Percentiles rank a stretch among this genome's conserved stretches.
Conservation (phyloP, 2,329 filamentous ascomycete genomes). For the Fonsecaea multimorphosa region DNA sequence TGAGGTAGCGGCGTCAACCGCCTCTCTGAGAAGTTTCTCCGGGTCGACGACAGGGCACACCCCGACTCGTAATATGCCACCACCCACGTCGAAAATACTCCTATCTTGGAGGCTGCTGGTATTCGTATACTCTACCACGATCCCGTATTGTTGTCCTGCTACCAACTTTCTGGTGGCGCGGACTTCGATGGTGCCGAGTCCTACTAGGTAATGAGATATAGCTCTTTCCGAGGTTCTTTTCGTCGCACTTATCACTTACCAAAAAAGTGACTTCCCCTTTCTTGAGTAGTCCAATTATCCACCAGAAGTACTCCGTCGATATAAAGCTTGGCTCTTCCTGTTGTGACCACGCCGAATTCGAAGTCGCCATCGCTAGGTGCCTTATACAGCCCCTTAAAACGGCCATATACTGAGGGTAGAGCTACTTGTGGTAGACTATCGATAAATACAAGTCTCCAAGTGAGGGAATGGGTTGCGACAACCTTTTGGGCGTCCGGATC, state of each 20-base stretch:
- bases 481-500: not conserved
- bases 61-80: not conserved
- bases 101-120: not conserved
- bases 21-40: conserved; percentile 61
- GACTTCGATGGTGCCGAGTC: conserved; percentile 1
- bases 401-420: conserved; percentile 1
- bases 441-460: conserved; percentile 2
- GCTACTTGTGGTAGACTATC: not conserved
- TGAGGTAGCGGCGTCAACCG: not conserved
- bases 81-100: not conserved
- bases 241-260: not conserved
- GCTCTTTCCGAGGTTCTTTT: no score
- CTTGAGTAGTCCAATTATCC: conserved; percentile 2
- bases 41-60: not conserved
- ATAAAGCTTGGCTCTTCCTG: not conserved
- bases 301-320: not conserved
- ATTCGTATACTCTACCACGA: not conserved
- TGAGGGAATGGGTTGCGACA: not conserved
- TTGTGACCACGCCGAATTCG: conserved; percentile 1
- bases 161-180: not conserved
- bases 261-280: not conserved
- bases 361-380: not conserved
- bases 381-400: not conserved
- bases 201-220: not conserved
- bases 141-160: not conserved